Evolutionary conservation across 805 yeast genomes (phyloP), one percentile per base, ranked within the genome.

Genomic region (Monosporozyma solicola): DNA sequence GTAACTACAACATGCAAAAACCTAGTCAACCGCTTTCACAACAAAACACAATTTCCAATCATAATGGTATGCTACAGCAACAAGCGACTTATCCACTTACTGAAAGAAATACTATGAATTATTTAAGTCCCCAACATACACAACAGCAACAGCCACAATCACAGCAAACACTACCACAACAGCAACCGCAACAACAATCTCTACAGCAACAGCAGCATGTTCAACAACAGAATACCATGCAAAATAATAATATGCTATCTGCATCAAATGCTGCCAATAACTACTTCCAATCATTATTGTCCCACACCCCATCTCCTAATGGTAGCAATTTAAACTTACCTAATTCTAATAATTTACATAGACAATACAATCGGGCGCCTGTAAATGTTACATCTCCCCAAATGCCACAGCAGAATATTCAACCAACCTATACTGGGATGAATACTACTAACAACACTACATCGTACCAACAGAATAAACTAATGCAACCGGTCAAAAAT

Each of bases 261-360:
- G 53, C 59, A 3, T 57, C 59, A 7, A 60, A 57, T 50, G 59
- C 63, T 2, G 66, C 66, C 7, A 60, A 55, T 24, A 60, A 50
- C 41, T 66, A 67, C 47, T 62, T 64, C 46, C 67, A 64, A 45
- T 58, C 66, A 6, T 57, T 65, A n/a, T 54, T 64, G 11, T 61
- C 69, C 1, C 52, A 53, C 46, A 57, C 70, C 11, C 64, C 66
- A 27, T 65, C 70, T 2, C 69, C 69, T 6, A 58, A 54, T 29
- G 51, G 57, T 5, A 61, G 64, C 48, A 52, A 52, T 29, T 16
- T 47, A 5, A 62, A 57, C 29, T 29, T 63, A 25, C 47, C 11
- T 15, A n/a, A 27, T 15, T 29, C 9, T 16, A 44, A 33, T 29
- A 45, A 49, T 33, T 25, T 29, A 29, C 37, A 16, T 3, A 33